A percentile compares a stretch with the other conserved stretches of the same genome.
phyloP scores from a whole-genome alignment of 2,329 filamentous ascomycete species.

The Neonectria hederae region DNA sequence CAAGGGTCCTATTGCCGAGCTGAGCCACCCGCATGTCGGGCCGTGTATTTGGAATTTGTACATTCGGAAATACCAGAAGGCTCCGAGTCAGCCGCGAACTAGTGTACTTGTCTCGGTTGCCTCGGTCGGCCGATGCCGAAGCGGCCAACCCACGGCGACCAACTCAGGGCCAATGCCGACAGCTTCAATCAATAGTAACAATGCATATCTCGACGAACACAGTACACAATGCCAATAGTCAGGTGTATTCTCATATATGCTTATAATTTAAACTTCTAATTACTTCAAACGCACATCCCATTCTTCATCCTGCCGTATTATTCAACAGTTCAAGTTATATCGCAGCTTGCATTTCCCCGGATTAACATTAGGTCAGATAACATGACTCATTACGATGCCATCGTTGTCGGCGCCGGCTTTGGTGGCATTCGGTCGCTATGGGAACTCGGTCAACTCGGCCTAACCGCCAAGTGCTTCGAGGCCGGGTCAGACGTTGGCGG shows the following conservation, averaged over 20 bases:
- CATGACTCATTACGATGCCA: constrained; percentile 7
- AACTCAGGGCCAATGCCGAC: neutral
- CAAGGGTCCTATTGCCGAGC: too few species aligned
- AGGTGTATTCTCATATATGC: too few species aligned
- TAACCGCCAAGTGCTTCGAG: constrained; percentile 20
- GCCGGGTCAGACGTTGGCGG: constrained; percentile 29
- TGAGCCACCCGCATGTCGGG: neutral
- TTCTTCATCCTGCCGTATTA: too few species aligned
- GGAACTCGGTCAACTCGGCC: constrained; percentile 19
- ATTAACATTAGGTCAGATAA: neutral
- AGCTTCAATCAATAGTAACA: neutral
- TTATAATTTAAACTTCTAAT: too few species aligned
- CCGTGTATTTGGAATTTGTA: neutral
- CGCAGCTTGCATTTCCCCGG: neutral
- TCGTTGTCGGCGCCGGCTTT: constrained; percentile 30
- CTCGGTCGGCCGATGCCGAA: neutral
- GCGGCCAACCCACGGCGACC: neutral
- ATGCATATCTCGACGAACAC: neutral
- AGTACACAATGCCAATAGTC: too few species aligned
- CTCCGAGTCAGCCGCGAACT: neutral
- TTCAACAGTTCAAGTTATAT: neutral
- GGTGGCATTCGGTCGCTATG: constrained; percentile 20
- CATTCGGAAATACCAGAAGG: neutral
- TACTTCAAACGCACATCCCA: too few species aligned
- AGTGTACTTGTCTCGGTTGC: neutral